These are phyloP conservation scores for Protomyces inundatus DNA, from an alignment of 1,139 yeast genomes.

Conservation along the genomic window DNA sequence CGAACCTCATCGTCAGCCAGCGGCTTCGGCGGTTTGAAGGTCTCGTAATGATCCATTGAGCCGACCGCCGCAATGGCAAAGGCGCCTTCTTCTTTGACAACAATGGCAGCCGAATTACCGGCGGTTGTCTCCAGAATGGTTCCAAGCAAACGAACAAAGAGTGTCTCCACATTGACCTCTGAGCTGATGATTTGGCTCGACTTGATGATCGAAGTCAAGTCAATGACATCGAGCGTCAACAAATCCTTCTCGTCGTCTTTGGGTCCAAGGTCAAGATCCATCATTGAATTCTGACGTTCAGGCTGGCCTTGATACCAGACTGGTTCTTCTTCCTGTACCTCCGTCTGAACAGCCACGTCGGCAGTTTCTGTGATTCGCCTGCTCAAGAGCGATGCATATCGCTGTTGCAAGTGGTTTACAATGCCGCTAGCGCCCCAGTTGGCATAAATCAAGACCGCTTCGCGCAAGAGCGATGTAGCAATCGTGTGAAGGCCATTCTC, in stretches of 20 bases:
- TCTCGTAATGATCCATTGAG: constrained; percentile 14
- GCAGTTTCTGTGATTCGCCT: neutral
- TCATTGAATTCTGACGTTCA: neutral
- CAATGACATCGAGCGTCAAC: constrained; percentile 31
- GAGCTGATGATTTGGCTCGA: constrained; percentile 32
- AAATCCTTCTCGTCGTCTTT: neutral
- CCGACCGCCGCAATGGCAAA: constrained; percentile 31
- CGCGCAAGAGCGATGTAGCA: constrained; percentile 19
- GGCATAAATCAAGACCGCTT: constrained; percentile 6
- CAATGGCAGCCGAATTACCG: constrained; percentile 30
- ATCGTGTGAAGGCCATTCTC: constrained; percentile 21
- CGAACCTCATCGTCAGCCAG: constrained; percentile 24
- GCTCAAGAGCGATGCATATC: neutral
- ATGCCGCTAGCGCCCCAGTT: constrained; percentile 28
- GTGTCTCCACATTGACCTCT: constrained; percentile 31
- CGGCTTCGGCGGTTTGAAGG: constrained; percentile 24
- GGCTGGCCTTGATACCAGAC: neutral
- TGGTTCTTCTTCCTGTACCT: neutral
- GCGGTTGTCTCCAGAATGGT: constrained; percentile 30
- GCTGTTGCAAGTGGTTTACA: neutral
- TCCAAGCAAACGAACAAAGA: constrained; percentile 30
- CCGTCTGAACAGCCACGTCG: constrained; percentile 1
- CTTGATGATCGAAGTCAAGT: constrained; percentile 31
- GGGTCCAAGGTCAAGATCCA: neutral
- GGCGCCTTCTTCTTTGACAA: constrained; percentile 28